Percentiles rank a stretch among this genome's conserved stretches.
Conservation (phyloP, 139 green algal species). For the Deuterostichococcus epilithicus region DNA sequence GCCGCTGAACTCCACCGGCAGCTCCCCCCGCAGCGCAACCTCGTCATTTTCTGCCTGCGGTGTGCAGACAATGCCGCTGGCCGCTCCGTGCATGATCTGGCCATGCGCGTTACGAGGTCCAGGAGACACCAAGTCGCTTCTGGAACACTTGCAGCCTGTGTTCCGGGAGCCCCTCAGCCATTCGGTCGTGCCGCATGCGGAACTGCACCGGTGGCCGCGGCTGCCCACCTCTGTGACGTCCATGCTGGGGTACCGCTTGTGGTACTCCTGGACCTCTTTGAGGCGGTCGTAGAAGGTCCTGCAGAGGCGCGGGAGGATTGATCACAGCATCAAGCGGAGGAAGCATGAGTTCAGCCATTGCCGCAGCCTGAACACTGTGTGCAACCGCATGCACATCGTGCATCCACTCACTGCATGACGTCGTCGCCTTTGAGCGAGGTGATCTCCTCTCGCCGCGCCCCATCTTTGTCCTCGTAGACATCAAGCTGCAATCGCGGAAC, state of each 20-base stretch:
- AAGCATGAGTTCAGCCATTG: too few relatives aligned
- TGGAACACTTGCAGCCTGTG: too few relatives aligned
- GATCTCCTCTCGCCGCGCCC: slow-evolving; percentile 84
- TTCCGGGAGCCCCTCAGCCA: too few relatives aligned
- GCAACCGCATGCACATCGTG: too few relatives aligned
- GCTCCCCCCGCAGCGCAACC: slow-evolving; percentile 44
- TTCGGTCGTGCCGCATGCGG: too few relatives aligned
- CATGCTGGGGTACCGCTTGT: slow-evolving; percentile 59
- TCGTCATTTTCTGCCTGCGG: slow-evolving; percentile 58
- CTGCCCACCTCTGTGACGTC: slow-evolving; percentile 71
- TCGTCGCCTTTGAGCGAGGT: slow-evolving; percentile 65
- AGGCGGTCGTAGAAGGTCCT: slow-evolving; percentile 90
- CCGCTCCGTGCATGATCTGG: background rate
- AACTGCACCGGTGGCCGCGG: too few relatives aligned
- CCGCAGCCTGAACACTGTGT: too few relatives aligned
- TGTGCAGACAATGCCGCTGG: too few relatives aligned
- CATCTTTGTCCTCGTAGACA: slow-evolving; percentile 88
- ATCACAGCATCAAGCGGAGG: too few relatives aligned
- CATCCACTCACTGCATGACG: background rate
- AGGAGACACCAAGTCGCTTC: too few relatives aligned
- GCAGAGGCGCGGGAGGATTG: slow-evolving; percentile 11
- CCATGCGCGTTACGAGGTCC: too few relatives aligned
- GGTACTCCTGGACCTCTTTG: slow-evolving; percentile 85
- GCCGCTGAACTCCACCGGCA: slow-evolving; percentile 70
- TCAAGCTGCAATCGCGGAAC: slow-evolving; percentile 37